Evolutionary conservation across 1,139 yeast species (phyloP), one percentile per base, ranked within the genome.

Genomic region (Yamadazyma pseudoaaseri): DNA sequence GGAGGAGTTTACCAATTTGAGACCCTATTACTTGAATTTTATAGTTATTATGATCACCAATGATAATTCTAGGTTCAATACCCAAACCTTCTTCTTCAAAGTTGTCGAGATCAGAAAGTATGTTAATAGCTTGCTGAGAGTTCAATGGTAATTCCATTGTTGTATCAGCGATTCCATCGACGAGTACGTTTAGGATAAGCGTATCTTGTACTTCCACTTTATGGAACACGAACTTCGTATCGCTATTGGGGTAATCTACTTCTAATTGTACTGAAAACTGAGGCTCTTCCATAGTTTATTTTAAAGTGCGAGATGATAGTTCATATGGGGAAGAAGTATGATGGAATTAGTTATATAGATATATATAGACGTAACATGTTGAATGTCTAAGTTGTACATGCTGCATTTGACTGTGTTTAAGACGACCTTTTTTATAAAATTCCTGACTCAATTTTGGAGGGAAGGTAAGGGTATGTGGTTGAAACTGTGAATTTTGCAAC

Each of bases 21-120:
- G 65, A 51, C 3, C 70, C 74, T 11, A 70, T 56, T 18, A 70
- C 59, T 39, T 63, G 69, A 8, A 65, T 48, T 45, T 70, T 70
- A 42, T 66, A 43, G 43, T 70, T 68, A 16, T 54, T 50, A 31
- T 63, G 65, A 39, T 67, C 62, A 3, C 76, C 76, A 20, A 70
- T 58, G 3, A 69, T 45, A 26, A 69, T 49, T 11, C 50, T 48
- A 0, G 75, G 74, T 40, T 70, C 75, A 2, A 65, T 52, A n/a
- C 58, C 61, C 14, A 43, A 28, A 14, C 42, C 42, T 20, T 44
- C 45, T 13, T 42, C 41, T 23, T 48, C 47, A 27, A 42, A 44
- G 35, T 45, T 41, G 12, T 46, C 39, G 11, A 51, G 37, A 15
- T 38, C 36, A 7, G 49, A 48, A 7, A 45, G 40, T 22, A 49